Percentiles rank a stretch among this genome's conserved stretches.
Conservation (phyloP, 73 alveolate genomes). For the Tetrahymena thermophila region DNA sequence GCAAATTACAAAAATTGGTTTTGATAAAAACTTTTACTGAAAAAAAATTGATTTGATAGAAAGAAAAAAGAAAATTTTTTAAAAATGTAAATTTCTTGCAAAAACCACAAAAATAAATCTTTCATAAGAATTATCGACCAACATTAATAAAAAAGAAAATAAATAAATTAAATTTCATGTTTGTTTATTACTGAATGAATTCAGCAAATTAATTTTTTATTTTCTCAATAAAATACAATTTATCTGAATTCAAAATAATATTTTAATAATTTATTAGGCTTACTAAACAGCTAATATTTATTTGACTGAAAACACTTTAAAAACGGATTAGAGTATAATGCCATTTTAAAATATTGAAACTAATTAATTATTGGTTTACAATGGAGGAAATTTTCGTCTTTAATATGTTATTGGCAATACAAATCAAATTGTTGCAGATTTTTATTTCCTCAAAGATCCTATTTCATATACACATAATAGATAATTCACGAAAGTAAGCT, state of each 20-base stretch:
- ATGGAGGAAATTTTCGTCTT: background rate
- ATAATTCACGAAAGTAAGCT: background rate
- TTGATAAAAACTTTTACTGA: background rate
- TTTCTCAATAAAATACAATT: background rate
- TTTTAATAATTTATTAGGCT: background rate
- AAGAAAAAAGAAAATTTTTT: background rate
- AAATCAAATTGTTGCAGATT: background rate
- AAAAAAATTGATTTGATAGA: background rate
- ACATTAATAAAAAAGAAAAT: too few relatives aligned
- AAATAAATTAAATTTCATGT: background rate
- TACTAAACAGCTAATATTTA: background rate
- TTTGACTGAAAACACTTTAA: background rate
- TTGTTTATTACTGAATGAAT: too few relatives aligned
- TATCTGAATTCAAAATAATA: background rate
- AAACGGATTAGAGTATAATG: background rate
- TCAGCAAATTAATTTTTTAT: background rate
- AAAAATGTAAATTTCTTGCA: background rate
- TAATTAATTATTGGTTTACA: background rate
- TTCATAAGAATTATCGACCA: too few relatives aligned
- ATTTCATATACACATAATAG: background rate
- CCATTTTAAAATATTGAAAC: background rate
- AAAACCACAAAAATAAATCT: too few relatives aligned
- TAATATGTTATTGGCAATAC: background rate
- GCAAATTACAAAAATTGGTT: background rate
- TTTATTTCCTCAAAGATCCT: background rate